Evolutionary conservation across 1,284 basidiomycete genomes (phyloP).

Genomic region (Ceratobasidium theobromae): DNA sequence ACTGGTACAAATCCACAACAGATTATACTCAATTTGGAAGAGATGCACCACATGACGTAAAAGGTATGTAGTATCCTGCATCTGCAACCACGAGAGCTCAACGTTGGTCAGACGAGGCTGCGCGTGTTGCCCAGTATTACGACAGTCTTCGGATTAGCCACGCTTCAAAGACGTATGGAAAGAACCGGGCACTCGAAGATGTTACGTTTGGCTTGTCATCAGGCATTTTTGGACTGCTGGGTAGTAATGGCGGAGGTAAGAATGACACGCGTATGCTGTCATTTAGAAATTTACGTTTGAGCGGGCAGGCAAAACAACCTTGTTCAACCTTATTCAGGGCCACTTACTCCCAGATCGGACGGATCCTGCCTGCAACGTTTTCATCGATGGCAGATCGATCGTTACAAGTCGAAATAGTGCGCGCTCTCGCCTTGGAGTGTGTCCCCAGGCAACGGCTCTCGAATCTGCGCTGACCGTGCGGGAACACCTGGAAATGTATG

Average conservation of each 20-base stretch:
- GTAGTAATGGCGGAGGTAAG: constrained; percentile 70
- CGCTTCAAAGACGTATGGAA: constrained; percentile 59
- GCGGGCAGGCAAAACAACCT: constrained; percentile 61
- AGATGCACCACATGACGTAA: constrained; percentile 17
- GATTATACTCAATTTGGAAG: not conserved
- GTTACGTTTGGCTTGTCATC: constrained; percentile 67
- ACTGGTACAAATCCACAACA: constrained; percentile 12
- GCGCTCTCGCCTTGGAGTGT: constrained; percentile 69
- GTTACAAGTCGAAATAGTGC: constrained; percentile 60
- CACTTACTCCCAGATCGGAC: constrained; percentile 23
- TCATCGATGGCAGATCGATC: constrained; percentile 65
- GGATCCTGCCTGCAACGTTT: constrained; percentile 52
- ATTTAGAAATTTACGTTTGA: not conserved
- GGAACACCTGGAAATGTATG: constrained; percentile 61
- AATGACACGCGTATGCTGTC: not conserved
- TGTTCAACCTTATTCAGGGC: constrained; percentile 67
- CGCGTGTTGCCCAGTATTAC: constrained; percentile 9
- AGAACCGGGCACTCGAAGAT: constrained; percentile 60
- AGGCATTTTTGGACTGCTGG: constrained; percentile 71
- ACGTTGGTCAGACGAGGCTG: not conserved
- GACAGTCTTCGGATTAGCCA: constrained; percentile 21
- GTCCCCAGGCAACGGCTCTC: constrained; percentile 81
- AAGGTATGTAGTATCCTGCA: not conserved
- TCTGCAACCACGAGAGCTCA: not conserved
- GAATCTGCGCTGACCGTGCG: constrained; percentile 74